Conservation (phyloP, 2,329 filamentous ascomycete genomes). For the Zasmidium cellare region DNA sequence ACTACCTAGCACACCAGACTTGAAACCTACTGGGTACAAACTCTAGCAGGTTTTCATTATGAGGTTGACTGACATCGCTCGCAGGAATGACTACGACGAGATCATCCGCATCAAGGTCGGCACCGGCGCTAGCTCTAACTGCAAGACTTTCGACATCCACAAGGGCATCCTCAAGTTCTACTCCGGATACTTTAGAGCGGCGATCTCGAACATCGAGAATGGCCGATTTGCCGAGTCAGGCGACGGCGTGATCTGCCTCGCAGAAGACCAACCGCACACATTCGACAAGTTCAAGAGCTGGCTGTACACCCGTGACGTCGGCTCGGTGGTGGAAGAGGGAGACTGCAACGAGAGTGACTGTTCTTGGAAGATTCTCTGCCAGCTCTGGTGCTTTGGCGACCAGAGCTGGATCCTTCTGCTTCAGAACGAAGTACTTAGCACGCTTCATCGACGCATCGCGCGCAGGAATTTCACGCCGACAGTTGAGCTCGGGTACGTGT, state of each 20-base stretch:
- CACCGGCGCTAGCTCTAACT: neutral
- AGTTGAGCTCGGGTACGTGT: neutral
- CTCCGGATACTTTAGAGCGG: slow-evolving; percentile 23
- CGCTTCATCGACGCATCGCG: neutral
- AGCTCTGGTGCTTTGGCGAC: slow-evolving; percentile 17
- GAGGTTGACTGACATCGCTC: neutral
- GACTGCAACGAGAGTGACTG: no score
- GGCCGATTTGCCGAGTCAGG: slow-evolving; percentile 13
- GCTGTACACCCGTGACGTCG: slow-evolving; percentile 15
- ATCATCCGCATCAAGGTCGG: slow-evolving; percentile 14
- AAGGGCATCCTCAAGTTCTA: slow-evolving; percentile 21
- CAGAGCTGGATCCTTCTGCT: slow-evolving; percentile 5
- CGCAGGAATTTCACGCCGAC: neutral
- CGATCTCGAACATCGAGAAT: slow-evolving; percentile 15
- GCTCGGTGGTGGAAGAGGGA: neutral
- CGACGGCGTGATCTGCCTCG: slow-evolving; percentile 8
- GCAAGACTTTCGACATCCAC: slow-evolving; percentile 17
- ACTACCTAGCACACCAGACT: no score
- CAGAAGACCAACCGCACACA: slow-evolving; percentile 12
- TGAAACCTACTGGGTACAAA: neutral
- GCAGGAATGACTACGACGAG: neutral
- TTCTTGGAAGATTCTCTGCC: neutral
- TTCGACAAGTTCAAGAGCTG: slow-evolving; percentile 20
- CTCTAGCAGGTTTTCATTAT: no score
- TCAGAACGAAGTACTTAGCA: slow-evolving; percentile 4